Conservation (phyloP, 345 rosid genomes). For the Abelmoschus esculentus region DNA sequence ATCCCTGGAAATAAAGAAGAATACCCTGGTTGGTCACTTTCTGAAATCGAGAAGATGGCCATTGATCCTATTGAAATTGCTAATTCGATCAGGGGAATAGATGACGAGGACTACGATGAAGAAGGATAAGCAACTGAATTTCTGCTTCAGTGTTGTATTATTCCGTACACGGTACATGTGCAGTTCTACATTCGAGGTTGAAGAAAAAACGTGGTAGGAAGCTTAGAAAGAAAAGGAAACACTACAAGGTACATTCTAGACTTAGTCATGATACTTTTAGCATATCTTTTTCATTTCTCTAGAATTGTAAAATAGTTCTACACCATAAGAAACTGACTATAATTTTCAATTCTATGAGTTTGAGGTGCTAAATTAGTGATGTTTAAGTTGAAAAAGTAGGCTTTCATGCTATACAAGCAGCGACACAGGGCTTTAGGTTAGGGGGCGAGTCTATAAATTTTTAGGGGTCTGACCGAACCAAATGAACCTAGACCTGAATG, state of each 20-base stretch:
- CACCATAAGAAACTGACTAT: background rate
- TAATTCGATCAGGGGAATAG: conserved; percentile 23
- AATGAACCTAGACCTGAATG: too few species aligned
- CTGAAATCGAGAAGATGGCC: background rate
- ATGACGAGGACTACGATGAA: conserved; percentile 56
- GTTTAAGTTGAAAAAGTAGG: background rate
- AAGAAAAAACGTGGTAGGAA: background rate
- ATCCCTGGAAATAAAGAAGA: background rate
- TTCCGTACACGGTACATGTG: conserved; percentile 6
- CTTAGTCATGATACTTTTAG: background rate
- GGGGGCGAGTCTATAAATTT: too few species aligned
- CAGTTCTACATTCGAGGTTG: conserved; percentile 3
- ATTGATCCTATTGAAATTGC: conserved; percentile 9
- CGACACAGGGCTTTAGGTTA: too few species aligned
- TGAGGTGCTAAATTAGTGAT: background rate
- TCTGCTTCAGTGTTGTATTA: conserved; percentile 3
- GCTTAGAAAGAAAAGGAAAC: background rate
- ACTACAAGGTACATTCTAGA: background rate
- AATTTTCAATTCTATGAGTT: background rate
- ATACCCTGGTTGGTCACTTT: conserved; percentile 2
- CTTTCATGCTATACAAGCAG: background rate
- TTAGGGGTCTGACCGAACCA: too few species aligned
- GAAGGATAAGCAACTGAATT: conserved; percentile 15
- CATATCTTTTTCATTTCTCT: background rate
- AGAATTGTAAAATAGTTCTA: background rate